These are phyloP conservation scores for Pyrenochaeta sp. DNA, from an alignment of 2,329 filamentous ascomycete genomes.

Conservation along the genomic window DNA sequence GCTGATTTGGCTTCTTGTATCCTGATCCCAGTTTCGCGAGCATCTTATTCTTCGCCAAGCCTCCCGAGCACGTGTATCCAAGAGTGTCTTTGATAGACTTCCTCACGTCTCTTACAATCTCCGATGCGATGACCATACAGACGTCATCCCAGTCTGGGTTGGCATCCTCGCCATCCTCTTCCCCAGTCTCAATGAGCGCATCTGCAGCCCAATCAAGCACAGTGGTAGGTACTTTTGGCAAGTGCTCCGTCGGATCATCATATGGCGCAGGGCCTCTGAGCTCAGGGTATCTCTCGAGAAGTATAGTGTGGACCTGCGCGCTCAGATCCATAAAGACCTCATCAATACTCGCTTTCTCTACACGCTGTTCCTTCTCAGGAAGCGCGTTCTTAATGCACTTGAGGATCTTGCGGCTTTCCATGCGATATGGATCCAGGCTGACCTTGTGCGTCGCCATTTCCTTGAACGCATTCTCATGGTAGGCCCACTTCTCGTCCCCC, in stretches of 20 bases:
- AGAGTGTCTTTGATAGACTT: constrained; percentile 71
- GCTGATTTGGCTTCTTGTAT: constrained; percentile 91
- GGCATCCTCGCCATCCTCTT: constrained; percentile 74
- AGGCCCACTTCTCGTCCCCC: constrained; percentile 90
- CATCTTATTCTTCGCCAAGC: constrained; percentile 91
- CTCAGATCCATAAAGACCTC: constrained; percentile 95
- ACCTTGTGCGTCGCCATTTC: constrained; percentile 92
- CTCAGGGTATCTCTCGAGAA: constrained; percentile 80
- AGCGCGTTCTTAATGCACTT: constrained; percentile 77
- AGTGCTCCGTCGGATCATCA: constrained; percentile 72
- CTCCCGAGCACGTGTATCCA: constrained; percentile 90
- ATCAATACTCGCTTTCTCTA: constrained; percentile 95
- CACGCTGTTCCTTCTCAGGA: constrained; percentile 69
- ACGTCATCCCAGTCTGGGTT: constrained; percentile 98
- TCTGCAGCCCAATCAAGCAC: constrained; percentile 85
- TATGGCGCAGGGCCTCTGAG: constrained; percentile 72
- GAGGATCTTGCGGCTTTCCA: constrained; percentile 84
- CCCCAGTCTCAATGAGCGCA: constrained; percentile 79
- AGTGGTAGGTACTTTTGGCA: constrained; percentile 76
- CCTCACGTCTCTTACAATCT: constrained; percentile 83
- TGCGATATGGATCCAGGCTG: constrained; percentile 88
- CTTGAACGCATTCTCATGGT: constrained; percentile 79
- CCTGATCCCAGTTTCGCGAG: constrained; percentile 91
- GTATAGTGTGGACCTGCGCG: constrained; percentile 76
- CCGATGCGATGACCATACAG: constrained; percentile 82